These are phyloP conservation scores for Aspergillus leporis DNA, from an alignment of 495 filamentous ascomycete genomes.

Conservation along the genomic window DNA sequence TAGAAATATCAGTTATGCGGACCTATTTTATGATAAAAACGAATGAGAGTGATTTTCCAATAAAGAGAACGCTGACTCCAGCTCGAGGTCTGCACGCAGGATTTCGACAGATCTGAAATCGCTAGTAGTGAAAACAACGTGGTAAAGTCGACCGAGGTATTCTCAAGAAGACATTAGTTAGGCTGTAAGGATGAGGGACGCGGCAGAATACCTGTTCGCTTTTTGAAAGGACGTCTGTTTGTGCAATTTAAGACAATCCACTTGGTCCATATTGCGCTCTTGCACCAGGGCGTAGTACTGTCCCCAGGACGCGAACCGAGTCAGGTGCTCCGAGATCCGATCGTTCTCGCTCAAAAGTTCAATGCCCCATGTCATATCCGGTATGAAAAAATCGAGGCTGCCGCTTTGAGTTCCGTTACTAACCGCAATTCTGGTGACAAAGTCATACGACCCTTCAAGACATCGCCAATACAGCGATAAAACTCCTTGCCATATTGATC, in stretches of 20 bases:
- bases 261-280: background rate
- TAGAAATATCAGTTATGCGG: no score
- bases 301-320: background rate
- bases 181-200: background rate
- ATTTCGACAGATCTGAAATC: background rate
- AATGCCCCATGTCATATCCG: no score
- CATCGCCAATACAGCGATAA: no score
- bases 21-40: background rate
- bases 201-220: background rate
- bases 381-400: no score
- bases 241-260: background rate
- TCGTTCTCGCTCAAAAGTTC: background rate
- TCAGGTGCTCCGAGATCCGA: background rate
- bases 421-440: no score
- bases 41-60: background rate
- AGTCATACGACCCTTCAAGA: no score
- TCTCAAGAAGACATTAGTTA: background rate
- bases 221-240: background rate
- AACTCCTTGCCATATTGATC: no score
- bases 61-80: background rate
- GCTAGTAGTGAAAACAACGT: background rate
- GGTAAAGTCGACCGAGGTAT: background rate
- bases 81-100: background rate
- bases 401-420: no score
- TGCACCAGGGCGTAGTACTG: background rate